A percentile compares a stretch with the other conserved stretches of the same genome.
These are phyloP conservation scores for Cladosporium sp. DNA, from an alignment of 2,329 filamentous ascomycete species.

Conservation along the genomic window DNA sequence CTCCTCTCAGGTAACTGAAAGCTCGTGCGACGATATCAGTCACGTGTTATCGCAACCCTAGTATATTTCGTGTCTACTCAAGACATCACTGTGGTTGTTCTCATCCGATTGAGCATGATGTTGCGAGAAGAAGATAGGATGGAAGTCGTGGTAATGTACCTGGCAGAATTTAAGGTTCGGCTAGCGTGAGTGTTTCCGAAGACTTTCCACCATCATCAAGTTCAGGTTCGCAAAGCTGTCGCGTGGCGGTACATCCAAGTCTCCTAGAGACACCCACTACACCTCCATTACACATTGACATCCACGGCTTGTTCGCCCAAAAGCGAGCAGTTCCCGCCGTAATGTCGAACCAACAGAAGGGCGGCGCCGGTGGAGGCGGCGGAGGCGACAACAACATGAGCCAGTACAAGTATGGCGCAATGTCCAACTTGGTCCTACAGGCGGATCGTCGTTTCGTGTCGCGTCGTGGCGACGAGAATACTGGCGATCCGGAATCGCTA, in stretches of 20 bases:
- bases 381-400: constrained; percentile 38
- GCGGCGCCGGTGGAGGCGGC: constrained; percentile 24
- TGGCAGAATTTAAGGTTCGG: background rate
- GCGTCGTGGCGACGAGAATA: constrained; percentile 89
- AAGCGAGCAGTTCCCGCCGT: constrained; percentile 14
- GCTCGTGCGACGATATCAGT: background rate
- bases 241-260: constrained; percentile 18
- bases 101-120: background rate
- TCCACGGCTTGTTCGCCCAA: constrained; percentile 18
- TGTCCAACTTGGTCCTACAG: constrained; percentile 99
- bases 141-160: background rate
- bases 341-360: constrained; percentile 23
- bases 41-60: background rate
- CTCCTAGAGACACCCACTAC: constrained; percentile 9
- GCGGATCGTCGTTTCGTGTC: constrained; percentile 95
- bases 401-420: constrained; percentile 44
- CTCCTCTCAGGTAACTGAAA: background rate
- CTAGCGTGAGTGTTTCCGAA: background rate
- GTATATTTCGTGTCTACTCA: too few relatives aligned
- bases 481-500: constrained; percentile 94
- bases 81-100: background rate
- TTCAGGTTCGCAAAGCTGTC: constrained; percentile 9
- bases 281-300: constrained; percentile 14
- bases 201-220: constrained; percentile 18
- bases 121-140: background rate